A percentile compares a stretch with the other conserved stretches of the same genome.
Evolutionary conservation across 805 yeast species (phyloP).

Genomic region (Zygotorulaspora chibaensis): DNA sequence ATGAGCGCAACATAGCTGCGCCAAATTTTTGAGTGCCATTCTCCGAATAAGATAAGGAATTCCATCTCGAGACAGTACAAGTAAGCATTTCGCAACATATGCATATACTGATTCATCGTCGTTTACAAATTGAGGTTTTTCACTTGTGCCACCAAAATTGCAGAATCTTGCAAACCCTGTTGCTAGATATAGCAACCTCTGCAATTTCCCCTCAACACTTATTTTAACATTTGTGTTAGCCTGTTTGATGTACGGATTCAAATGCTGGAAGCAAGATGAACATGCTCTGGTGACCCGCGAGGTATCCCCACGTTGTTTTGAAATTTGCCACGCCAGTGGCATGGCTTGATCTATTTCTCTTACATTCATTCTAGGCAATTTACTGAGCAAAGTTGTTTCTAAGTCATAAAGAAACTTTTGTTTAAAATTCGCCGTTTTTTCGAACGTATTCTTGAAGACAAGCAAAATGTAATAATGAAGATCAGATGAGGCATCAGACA

Average conservation of each 20-base stretch:
- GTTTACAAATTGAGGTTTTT: slow-evolving; percentile 33
- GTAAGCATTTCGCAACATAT: slow-evolving; percentile 53
- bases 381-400: slow-evolving; percentile 48
- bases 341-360: slow-evolving; percentile 69
- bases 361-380: slow-evolving; percentile 56
- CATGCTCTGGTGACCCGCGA: slow-evolving; percentile 57
- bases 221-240: slow-evolving; percentile 25
- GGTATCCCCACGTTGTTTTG: slow-evolving; percentile 44
- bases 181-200: slow-evolving; percentile 55
- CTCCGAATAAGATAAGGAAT: slow-evolving; percentile 39
- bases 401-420: slow-evolving; percentile 47
- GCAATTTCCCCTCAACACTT: slow-evolving; percentile 42
- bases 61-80: slow-evolving; percentile 46
- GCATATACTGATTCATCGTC: slow-evolving; percentile 54
- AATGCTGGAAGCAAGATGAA: slow-evolving; percentile 50
- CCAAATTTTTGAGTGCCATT: slow-evolving; percentile 53
- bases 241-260: slow-evolving; percentile 44
- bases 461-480: slow-evolving; percentile 47
- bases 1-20: slow-evolving; percentile 56
- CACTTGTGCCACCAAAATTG: slow-evolving; percentile 42
- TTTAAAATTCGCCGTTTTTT: slow-evolving; percentile 43
- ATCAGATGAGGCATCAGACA: slow-evolving; percentile 44
- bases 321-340: slow-evolving; percentile 60
- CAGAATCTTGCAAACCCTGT: slow-evolving; percentile 73
- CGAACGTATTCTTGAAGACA: slow-evolving; percentile 49